Base-by-base conservation (phyloP, 768 basidiomycete species). In the Daedaleopsis nitida region DNA sequence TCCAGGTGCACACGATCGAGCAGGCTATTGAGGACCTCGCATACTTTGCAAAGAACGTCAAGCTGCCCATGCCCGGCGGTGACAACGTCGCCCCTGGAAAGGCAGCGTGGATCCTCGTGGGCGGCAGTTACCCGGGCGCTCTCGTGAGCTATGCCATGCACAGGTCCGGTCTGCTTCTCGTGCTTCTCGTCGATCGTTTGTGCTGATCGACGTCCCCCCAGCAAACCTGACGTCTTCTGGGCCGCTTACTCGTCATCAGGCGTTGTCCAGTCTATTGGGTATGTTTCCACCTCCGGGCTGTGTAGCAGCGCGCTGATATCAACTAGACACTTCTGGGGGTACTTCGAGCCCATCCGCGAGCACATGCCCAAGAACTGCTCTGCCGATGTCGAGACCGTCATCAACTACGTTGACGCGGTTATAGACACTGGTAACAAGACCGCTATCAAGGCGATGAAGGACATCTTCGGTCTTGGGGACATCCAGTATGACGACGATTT, bases 361-460 rank as follows among this genome's bases (percentile, higher is more conserved):
- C 72, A 83, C 63, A 88, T 88, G 86, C 84, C 87, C 0, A 44
- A 66, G 60, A 90, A 91, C 69, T 91, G 89, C 73, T 88, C 87
- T 10, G 81, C 86, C 0, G 89, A 91, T 65, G 78, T 89, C 24
- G 74, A 87, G 69, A 79, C 79, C 8, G 86, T 85, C 10, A 78
- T 89, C 53, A 64, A 77, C 2, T 78, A 87, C 63, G 72, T 89
- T 24, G 88, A 89, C 66, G 52, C 76, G 50, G 81, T 84, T 1
- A 82, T 87, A 57, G 68, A 71, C 0, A 73, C 74, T 3, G 76
- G 76, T 0, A 74, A 85, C 55, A 57, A 68, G 4, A 69, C 73
- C 19, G 81, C 81, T 2, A 83, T 87, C 19, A 70, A 82, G 47
- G 66, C 65, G 12, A 70, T 89, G 55, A 86, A 89, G 69, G 75